These are phyloP conservation scores for Rhizophagus sp. DNA, from an alignment of 192 early-diverging fungal species.

Conservation along the genomic window DNA sequence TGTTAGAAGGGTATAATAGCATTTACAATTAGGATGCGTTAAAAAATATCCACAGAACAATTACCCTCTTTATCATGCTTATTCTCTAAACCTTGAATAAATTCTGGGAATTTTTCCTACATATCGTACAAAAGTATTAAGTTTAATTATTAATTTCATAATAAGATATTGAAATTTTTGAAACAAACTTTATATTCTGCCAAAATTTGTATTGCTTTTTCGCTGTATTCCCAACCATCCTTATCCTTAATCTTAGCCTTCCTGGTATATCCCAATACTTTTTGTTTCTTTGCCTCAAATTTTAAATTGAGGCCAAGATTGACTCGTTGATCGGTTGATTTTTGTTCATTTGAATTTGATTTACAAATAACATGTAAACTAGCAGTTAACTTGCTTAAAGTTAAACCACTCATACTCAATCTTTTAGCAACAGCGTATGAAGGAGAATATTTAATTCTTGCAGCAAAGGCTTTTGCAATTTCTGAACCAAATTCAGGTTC, in stretches of 20 bases:
- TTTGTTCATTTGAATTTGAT: neutral
- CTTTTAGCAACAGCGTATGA: slow-evolving; percentile 68
- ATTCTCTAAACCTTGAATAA: slow-evolving; percentile 52
- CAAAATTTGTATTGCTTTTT: slow-evolving; percentile 76
- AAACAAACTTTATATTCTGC: slow-evolving; percentile 66
- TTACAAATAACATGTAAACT: slow-evolving; percentile 69
- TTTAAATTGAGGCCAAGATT: slow-evolving; percentile 91
- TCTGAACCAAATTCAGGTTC: slow-evolving; percentile 53
- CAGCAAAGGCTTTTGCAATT: slow-evolving; percentile 40
- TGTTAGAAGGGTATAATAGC: slow-evolving; percentile 19
- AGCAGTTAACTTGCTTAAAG: slow-evolving; percentile 85
- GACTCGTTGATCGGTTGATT: slow-evolving; percentile 51
- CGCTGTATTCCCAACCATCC: slow-evolving; percentile 85
- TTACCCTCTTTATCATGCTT: slow-evolving; percentile 25
- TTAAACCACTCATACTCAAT: slow-evolving; percentile 61
- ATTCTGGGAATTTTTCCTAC: slow-evolving; percentile 48
- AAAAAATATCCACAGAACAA: neutral
- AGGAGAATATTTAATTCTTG: slow-evolving; percentile 39
- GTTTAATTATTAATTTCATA: neutral
- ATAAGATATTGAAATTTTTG: neutral
- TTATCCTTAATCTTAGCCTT: slow-evolving; percentile 66
- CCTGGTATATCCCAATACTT: slow-evolving; percentile 86
- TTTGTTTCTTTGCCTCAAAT: slow-evolving; percentile 83
- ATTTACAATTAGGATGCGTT: too few species aligned
- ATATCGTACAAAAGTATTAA: neutral